Evolutionary conservation across 2,329 filamentous ascomycete species (phyloP).

Genomic region (Coniochaeta prunicola): DNA sequence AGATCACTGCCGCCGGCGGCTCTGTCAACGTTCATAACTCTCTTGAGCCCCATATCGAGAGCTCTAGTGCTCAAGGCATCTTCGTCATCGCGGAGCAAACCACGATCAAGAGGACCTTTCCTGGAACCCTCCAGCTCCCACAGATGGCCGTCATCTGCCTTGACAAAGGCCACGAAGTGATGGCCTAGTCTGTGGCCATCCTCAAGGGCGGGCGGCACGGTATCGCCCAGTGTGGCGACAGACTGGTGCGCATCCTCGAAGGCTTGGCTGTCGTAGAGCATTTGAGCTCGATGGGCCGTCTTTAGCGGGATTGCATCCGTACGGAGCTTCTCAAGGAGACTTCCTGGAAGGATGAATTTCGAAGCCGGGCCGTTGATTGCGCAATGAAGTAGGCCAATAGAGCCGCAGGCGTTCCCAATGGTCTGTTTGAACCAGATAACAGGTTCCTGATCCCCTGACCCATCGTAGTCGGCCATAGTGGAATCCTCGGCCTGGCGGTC

Average conservation of each 20-base stretch:
- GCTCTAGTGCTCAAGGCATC: slow-evolving; percentile 61
- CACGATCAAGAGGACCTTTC: slow-evolving; percentile 66
- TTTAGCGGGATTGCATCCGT: slow-evolving; percentile 54
- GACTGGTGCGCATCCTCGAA: slow-evolving; percentile 68
- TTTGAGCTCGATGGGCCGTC: slow-evolving; percentile 53
- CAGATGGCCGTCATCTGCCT: slow-evolving; percentile 52
- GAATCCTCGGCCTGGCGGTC: slow-evolving; percentile 49
- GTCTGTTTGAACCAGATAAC: slow-evolving; percentile 83
- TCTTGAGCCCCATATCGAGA: slow-evolving; percentile 50
- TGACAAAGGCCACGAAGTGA: slow-evolving; percentile 80
- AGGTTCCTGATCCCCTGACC: slow-evolving; percentile 36
- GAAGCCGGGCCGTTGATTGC: slow-evolving; percentile 61
- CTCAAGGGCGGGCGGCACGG: slow-evolving; percentile 52
- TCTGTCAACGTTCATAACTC: slow-evolving; percentile 31
- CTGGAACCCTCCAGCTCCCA: slow-evolving; percentile 76
- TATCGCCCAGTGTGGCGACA: slow-evolving; percentile 63
- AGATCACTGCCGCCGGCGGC: slow-evolving; percentile 22
- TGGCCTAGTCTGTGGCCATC: slow-evolving; percentile 50
- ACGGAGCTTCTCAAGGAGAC: slow-evolving; percentile 52
- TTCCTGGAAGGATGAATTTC: slow-evolving; percentile 43
- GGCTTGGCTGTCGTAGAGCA: slow-evolving; percentile 63
- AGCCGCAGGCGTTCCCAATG: slow-evolving; percentile 74
- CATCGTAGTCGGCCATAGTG: slow-evolving; percentile 37
- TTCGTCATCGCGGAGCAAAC: slow-evolving; percentile 43
- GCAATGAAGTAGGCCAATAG: slow-evolving; percentile 70